These are phyloP conservation scores for Blastobotrys niveus DNA, from an alignment of 1,139 yeast genomes.

Conservation along the genomic window DNA sequence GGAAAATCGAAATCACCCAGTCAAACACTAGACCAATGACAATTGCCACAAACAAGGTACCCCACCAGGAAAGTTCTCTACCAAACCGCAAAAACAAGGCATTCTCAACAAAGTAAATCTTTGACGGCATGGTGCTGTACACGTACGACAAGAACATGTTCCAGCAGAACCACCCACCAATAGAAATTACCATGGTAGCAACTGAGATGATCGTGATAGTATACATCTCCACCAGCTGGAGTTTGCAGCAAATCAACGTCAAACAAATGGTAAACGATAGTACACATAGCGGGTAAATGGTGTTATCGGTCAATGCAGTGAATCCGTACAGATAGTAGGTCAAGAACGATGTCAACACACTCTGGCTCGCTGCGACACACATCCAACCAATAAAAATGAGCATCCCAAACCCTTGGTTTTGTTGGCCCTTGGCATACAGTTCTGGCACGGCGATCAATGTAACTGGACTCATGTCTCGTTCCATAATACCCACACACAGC, in stretches of 20 bases:
- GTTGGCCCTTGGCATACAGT: slow-evolving; percentile 70
- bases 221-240: slow-evolving; percentile 80
- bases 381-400: slow-evolving; percentile 72
- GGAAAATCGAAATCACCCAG: slow-evolving; percentile 51
- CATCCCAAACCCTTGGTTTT: slow-evolving; percentile 69
- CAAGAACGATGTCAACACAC: slow-evolving; percentile 65
- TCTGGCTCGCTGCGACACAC: slow-evolving; percentile 65
- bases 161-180: slow-evolving; percentile 87
- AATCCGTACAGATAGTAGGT: slow-evolving; percentile 66
- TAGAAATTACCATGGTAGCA: slow-evolving; percentile 65
- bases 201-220: slow-evolving; percentile 68
- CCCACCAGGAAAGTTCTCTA: slow-evolving; percentile 79
- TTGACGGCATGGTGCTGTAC: slow-evolving; percentile 51
- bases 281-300: slow-evolving; percentile 77
- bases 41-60: slow-evolving; percentile 52
- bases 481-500: slow-evolving; percentile 89
- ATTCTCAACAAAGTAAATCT: slow-evolving; percentile 66
- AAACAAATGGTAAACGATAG: slow-evolving; percentile 67
- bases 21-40: slow-evolving; percentile 59
- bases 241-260: slow-evolving; percentile 66
- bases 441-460: slow-evolving; percentile 91
- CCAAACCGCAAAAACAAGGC: slow-evolving; percentile 74
- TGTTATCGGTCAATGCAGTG: slow-evolving; percentile 57
- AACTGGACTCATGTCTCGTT: slow-evolving; percentile 81
- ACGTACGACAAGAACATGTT: slow-evolving; percentile 67